Evolutionary conservation across 345 rosid genomes (phyloP).

Genomic region (Jatropha curcas): DNA sequence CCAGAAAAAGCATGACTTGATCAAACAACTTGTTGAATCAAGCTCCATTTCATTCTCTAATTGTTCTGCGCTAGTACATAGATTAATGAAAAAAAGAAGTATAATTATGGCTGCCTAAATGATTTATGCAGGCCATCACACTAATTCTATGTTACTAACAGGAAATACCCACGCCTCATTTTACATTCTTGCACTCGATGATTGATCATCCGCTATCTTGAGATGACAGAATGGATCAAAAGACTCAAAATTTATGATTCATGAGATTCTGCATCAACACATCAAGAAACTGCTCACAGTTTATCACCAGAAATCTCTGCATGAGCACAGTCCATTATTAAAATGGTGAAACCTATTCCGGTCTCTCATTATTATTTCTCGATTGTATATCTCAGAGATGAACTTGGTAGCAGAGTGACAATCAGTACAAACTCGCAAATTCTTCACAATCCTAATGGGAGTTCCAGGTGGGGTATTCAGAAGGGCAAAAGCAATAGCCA

Average conservation of each 20-base stretch:
- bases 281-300: neutral
- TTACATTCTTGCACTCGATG: neutral
- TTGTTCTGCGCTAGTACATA: neutral
- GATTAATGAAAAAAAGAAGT: too few species aligned
- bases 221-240: neutral
- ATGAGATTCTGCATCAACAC: neutral
- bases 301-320: slow-evolving; percentile 38
- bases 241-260: too few species aligned
- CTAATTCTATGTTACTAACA: too few species aligned
- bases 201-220: neutral
- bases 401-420: slow-evolving; percentile 38
- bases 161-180: too few species aligned
- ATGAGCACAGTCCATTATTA: slow-evolving; percentile 37
- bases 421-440: slow-evolving; percentile 37
- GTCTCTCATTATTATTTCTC: slow-evolving; percentile 42
- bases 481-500: slow-evolving; percentile 40
- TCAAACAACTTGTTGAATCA: too few species aligned
- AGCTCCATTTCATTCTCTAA: neutral
- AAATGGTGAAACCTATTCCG: slow-evolving; percentile 40
- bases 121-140: too few species aligned
- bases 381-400: slow-evolving; percentile 33
- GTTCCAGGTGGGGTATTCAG: slow-evolving; percentile 32
- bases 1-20: too few species aligned
- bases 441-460: slow-evolving; percentile 37
- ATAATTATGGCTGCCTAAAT: too few species aligned